Evolutionary conservation across 2,329 filamentous ascomycete genomes (phyloP).

Genomic region (Orbilia ellipsospora): DNA sequence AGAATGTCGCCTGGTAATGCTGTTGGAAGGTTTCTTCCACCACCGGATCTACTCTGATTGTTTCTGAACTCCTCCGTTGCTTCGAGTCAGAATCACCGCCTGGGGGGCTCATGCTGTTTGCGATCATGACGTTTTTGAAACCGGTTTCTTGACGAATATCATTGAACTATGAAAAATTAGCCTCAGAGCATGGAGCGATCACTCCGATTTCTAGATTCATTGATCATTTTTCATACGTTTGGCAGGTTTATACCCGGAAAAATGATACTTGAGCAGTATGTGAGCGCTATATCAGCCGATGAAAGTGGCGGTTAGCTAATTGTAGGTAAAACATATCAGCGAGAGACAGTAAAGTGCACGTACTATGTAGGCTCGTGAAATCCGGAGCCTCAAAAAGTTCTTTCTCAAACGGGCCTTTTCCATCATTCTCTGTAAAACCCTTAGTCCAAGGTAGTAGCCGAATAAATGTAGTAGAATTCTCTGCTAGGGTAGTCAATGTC

Average conservation of each 20-base stretch:
- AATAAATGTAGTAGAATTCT: conserved; percentile 59
- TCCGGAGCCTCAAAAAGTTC: conserved; percentile 57
- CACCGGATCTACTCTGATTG: conserved; percentile 2
- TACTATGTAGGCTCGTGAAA: conserved; percentile 58
- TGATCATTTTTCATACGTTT: conserved; percentile 63
- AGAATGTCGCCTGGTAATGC: conserved; percentile 16
- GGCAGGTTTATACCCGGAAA: conserved; percentile 64
- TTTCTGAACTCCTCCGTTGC: not conserved
- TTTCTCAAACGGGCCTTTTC: conserved; percentile 59
- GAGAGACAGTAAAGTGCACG: not conserved
- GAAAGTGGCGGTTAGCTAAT: not conserved
- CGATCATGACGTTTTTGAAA: conserved; percentile 78
- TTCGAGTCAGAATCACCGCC: not conserved
- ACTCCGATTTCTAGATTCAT: no score
- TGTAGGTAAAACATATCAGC: not conserved
- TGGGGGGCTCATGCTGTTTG: conserved; percentile 58
- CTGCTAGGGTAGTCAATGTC: conserved; percentile 56
- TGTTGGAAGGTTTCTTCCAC: not conserved
- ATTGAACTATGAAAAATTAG: conserved; percentile 67
- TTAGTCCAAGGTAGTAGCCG: conserved; percentile 63
- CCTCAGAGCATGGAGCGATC: not conserved
- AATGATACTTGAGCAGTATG: conserved; percentile 65
- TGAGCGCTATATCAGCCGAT: conserved; percentile 61
- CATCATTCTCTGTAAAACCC: conserved; percentile 63
- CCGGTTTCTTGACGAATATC: conserved; percentile 81